Conservation (phyloP, 176 grass and related monocot species). For the Rhynchospora tenuis region DNA sequence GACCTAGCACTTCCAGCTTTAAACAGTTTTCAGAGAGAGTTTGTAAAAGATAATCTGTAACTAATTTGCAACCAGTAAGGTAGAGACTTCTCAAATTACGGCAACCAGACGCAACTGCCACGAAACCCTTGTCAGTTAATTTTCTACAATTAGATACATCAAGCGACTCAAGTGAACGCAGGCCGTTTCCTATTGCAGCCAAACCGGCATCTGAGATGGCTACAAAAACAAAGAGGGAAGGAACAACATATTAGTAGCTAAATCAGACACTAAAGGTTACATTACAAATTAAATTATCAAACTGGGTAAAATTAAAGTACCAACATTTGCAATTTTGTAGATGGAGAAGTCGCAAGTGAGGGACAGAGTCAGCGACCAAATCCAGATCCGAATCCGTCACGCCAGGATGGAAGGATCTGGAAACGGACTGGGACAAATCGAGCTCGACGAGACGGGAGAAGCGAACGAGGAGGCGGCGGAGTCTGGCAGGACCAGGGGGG, state of each 20-base stretch:
- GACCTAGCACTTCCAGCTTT: constrained; percentile 59
- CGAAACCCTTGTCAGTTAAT: constrained; percentile 67
- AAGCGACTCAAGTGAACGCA: constrained; percentile 50
- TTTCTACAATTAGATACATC: constrained; percentile 86
- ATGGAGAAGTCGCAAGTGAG: constrained; percentile 39
- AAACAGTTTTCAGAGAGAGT: constrained; percentile 56
- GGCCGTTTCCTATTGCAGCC: constrained; percentile 39
- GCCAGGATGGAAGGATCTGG: constrained; percentile 65
- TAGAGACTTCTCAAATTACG: constrained; percentile 47
- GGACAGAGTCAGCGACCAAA: constrained; percentile 33
- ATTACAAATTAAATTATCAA: too few relatives aligned
- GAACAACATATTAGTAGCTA: background rate
- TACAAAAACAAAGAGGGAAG: constrained; percentile 19
- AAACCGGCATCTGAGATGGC: constrained; percentile 71
- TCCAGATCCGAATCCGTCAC: constrained; percentile 56
- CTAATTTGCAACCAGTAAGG: constrained; percentile 50
- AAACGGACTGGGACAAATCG: constrained; percentile 48
- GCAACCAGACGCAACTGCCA: constrained; percentile 44
- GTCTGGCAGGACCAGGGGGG: constrained; percentile 64
- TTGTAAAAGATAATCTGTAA: constrained; percentile 60
- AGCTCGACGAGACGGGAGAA: constrained; percentile 44
- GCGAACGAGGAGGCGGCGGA: constrained; percentile 52
- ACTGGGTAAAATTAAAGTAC: constrained; percentile 2
- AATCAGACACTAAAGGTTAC: background rate
- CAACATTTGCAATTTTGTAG: constrained; percentile 69